Evolutionary conservation across 495 filamentous ascomycete species (phyloP), one percentile per base, ranked within the genome.

Genomic region (Penicillium waksmanii): DNA sequence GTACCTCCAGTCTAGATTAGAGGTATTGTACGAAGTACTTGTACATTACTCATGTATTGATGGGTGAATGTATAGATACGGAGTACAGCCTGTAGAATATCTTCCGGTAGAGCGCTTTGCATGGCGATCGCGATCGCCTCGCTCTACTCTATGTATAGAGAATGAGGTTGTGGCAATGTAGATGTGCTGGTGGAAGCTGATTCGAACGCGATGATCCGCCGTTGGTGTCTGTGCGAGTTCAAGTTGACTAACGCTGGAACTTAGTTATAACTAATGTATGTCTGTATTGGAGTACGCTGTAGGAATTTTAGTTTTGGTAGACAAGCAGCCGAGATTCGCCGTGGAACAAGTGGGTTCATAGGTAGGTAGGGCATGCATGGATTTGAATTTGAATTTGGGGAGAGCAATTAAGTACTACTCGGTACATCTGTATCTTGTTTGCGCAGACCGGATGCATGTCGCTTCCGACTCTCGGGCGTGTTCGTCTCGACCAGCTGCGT

Each of bases 331-430:
- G 42, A 44, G n/a, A 44, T 17, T 17, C 33, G 18, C 17, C 18
- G 19, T 46, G 56, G 46, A 48, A 48, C 46, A 23, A 48, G 46
- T 48, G 46, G 46, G 21, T 48, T 48, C 46, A n/a, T 5, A 27
- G n/a, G 46, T 5, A 66, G 53, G 64, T 65, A 67, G 67, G 67
- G 65, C 65, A 67, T 70, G 65, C 67, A 70, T 67, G 56, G 54
- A 60, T 62, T 64, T 44, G 4, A 25, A 50, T 18, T 50, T 42
- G 19, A 33, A 31, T 9, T 31, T 31, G 27, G 27, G 27, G 27
- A 8, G 27, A 31, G 27, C 27, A 31, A 31, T 9, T 8, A 31
- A 31, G 27, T 31, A 31, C 5, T 9, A 31, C 27, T 31, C 27
- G 27, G 27, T 31, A 31, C 2, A 31, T 8, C 3, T 23, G 23